These are phyloP conservation scores for Casaregolazyma suthepensis DNA, from an alignment of 1,139 yeast genomes.

Conservation along the genomic window DNA sequence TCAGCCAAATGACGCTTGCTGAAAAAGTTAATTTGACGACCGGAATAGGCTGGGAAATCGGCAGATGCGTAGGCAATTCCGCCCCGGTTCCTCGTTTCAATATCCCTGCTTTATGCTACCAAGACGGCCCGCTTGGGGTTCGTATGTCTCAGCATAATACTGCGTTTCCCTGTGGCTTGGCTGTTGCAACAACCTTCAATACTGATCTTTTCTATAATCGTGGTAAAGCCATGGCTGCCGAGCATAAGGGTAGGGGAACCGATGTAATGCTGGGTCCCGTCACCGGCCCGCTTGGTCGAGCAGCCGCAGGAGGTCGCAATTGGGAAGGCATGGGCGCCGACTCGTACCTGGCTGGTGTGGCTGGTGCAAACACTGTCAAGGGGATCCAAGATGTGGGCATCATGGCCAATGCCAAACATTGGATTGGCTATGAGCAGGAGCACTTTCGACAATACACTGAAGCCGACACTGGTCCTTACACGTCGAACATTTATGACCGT, in stretches of 20 bases:
- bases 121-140: slow-evolving; percentile 63
- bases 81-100: slow-evolving; percentile 54
- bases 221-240: slow-evolving; percentile 54
- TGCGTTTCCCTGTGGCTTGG: slow-evolving; percentile 48
- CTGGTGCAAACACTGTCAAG: slow-evolving; percentile 47
- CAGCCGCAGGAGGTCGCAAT: slow-evolving; percentile 59
- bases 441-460: slow-evolving; percentile 56
- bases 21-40: slow-evolving; percentile 61
- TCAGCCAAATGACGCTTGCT: slow-evolving; percentile 48
- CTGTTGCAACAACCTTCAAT: slow-evolving; percentile 40
- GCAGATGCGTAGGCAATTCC: slow-evolving; percentile 61
- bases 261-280: slow-evolving; percentile 58
- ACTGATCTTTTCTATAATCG: slow-evolving; percentile 38
- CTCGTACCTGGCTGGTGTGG: slow-evolving; percentile 55
- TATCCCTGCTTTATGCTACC: slow-evolving; percentile 53
- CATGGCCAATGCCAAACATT: slow-evolving; percentile 49
- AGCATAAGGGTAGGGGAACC: slow-evolving; percentile 52
- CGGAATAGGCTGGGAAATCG: slow-evolving; percentile 61
- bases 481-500: slow-evolving; percentile 52
- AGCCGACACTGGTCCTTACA: slow-evolving; percentile 33
- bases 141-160: slow-evolving; percentile 53
- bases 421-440: slow-evolving; percentile 60
- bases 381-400: slow-evolving; percentile 58
- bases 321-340: slow-evolving; percentile 66
- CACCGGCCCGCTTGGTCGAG: slow-evolving; percentile 47